A percentile compares a stretch with the other conserved stretches of the same genome.
Conservation (phyloP, 192 early-diverging fungal species). For the Haplosporangium gracile region DNA sequence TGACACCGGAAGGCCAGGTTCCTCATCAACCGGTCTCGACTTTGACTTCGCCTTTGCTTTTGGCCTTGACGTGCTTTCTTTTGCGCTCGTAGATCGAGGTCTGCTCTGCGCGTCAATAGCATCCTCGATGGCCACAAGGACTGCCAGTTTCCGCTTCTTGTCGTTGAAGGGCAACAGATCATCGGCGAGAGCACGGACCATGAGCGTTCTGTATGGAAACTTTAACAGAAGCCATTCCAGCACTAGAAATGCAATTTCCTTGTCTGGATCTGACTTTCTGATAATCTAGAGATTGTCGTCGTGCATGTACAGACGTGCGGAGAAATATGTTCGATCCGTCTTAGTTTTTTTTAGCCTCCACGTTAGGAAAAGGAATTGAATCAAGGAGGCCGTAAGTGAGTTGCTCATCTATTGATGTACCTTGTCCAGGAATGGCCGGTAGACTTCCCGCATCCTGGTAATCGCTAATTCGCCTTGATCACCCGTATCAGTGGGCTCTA, state of each 20-base stretch:
- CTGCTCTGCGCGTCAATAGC: neutral
- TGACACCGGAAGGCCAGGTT: neutral
- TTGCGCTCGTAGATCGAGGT: neutral
- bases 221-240: constrained; percentile 33
- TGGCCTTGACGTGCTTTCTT: neutral
- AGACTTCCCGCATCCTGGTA: constrained; percentile 18
- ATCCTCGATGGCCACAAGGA: constrained; percentile 31
- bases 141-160: constrained; percentile 29
- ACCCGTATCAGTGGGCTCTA: neutral
- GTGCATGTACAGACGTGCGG: neutral
- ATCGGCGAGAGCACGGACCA: constrained; percentile 5
- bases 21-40: neutral
- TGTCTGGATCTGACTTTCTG: constrained; percentile 27
- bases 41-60: neutral
- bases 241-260: constrained; percentile 18
- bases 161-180: constrained; percentile 13
- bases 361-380: no score
- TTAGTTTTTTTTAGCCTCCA: neutral
- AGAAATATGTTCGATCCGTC: neutral
- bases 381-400: no score
- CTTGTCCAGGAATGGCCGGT: constrained; percentile 26
- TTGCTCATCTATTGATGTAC: neutral
- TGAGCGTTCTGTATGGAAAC: constrained; percentile 6
- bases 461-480: neutral
- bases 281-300: constrained; percentile 13